phyloP scores from a whole-genome alignment of 805 yeast species.

The Alloascoidea africana region DNA sequence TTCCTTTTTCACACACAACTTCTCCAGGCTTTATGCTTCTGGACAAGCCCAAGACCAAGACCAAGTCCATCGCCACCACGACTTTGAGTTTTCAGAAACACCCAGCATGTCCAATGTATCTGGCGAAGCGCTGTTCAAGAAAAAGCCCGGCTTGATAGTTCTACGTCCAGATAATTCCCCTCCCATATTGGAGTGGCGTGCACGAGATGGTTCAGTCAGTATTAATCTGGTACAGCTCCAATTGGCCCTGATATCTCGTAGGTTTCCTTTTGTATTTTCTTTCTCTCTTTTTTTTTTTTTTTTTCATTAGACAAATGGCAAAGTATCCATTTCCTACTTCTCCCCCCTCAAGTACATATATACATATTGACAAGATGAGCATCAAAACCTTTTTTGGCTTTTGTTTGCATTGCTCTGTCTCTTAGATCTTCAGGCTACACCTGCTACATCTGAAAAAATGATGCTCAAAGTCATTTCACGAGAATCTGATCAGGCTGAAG shows the following conservation, averaged over 20 bases:
- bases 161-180: constrained; percentile 35
- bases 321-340: too few relatives aligned
- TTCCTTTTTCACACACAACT: too few relatives aligned
- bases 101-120: too few relatives aligned
- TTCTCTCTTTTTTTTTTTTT: too few relatives aligned
- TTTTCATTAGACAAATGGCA: too few relatives aligned
- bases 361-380: too few relatives aligned
- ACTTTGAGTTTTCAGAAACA: too few relatives aligned
- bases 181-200: not conserved
- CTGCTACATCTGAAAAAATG: constrained; percentile 52
- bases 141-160: constrained; percentile 39
- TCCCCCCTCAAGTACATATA: too few relatives aligned
- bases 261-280: not conserved
- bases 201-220: not conserved
- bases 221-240: not conserved
- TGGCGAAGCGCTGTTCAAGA: constrained; percentile 41
- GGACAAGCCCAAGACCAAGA: too few relatives aligned
- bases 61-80: too few relatives aligned
- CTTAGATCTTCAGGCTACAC: constrained; percentile 48
- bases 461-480: constrained; percentile 41
- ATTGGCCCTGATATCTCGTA: not conserved
- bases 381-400: not conserved
- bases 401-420: too few relatives aligned
- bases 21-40: too few relatives aligned
- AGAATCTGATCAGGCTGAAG: constrained; percentile 16